Conservation (phyloP, 2,329 filamentous ascomycete species). For the Ceratocystiopsis minuta region DNA sequence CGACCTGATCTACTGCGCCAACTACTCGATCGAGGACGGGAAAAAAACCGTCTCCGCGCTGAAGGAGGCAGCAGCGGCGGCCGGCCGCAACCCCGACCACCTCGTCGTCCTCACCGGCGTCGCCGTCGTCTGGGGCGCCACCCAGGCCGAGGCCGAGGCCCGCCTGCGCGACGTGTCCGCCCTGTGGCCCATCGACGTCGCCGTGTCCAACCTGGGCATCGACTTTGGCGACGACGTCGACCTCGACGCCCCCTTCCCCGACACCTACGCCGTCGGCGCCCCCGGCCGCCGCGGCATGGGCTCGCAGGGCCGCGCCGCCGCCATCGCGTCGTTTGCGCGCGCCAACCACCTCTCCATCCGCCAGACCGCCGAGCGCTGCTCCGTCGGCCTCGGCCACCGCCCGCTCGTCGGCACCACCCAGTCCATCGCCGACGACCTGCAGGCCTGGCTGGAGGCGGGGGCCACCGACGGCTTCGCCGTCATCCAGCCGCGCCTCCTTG, state of each 20-base stretch:
- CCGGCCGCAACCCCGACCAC: constrained; percentile 2
- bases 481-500: constrained; percentile 2
- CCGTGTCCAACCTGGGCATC: constrained; percentile 1
- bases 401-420: constrained; percentile 3
- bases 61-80: constrained; percentile 1
- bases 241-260: constrained; percentile 2
- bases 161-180: neutral
- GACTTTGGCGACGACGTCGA: constrained; percentile 2
- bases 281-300: neutral
- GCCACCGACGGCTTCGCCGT: constrained; percentile 3
- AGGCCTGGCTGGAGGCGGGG: constrained; percentile 2
- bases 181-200: constrained; percentile 2
- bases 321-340: constrained; percentile 1
- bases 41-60: constrained; percentile 3
- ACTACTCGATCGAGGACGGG: constrained; percentile 5
- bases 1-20: constrained; percentile 6
- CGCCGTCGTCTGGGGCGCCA: constrained; percentile 2
- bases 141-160: constrained; percentile 1
- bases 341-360: constrained; percentile 1
- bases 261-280: neutral
- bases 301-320: constrained; percentile 1
- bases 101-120: constrained; percentile 1
- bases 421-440: constrained; percentile 3
- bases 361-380: constrained; percentile 3
- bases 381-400: constrained; percentile 3